phyloP scores from a whole-genome alignment of 2,329 filamentous ascomycete species.

The Penicillium sp. region DNA sequence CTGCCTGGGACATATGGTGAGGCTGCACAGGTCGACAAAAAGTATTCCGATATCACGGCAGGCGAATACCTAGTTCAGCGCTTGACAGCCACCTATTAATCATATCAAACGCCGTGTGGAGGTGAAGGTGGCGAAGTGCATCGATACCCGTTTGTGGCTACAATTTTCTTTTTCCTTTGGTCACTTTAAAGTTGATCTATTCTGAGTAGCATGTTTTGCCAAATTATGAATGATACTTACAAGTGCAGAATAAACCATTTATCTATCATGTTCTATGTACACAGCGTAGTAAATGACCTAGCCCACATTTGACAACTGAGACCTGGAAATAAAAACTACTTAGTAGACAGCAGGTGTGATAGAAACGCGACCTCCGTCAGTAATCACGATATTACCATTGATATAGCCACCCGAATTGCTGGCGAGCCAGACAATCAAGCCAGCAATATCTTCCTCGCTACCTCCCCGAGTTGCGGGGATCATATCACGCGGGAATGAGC shows the following conservation, averaged over 20 bases:
- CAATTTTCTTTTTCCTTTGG: neutral
- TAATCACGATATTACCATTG: slow-evolving; percentile 64
- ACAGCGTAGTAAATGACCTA: neutral
- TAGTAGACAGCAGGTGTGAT: slow-evolving; percentile 59
- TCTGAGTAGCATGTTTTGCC: neutral
- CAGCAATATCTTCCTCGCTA: slow-evolving; percentile 64
- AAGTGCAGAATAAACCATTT: neutral
- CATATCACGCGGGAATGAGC: slow-evolving; percentile 43
- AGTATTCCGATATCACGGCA: slow-evolving; percentile 75
- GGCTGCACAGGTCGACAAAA: slow-evolving; percentile 64
- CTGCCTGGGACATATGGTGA: slow-evolving; percentile 73
- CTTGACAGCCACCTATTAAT: slow-evolving; percentile 68
- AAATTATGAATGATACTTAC: no score
- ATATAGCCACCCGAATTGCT: slow-evolving; percentile 65
- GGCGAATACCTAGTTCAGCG: slow-evolving; percentile 80
- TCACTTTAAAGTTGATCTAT: neutral
- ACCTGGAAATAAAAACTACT: neutral
- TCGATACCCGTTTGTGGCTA: neutral
- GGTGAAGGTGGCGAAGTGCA: neutral
- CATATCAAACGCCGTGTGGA: neutral
- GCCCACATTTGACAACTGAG: no score
- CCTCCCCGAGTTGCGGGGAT: slow-evolving; percentile 64
- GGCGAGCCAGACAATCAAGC: slow-evolving; percentile 65
- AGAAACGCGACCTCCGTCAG: slow-evolving; percentile 64
- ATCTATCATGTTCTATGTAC: neutral